Percentiles rank a stretch among this genome's conserved stretches.
Evolutionary conservation across 78 protist genomes (phyloP).

Genomic region (Dictyostelium citrinum): DNA sequence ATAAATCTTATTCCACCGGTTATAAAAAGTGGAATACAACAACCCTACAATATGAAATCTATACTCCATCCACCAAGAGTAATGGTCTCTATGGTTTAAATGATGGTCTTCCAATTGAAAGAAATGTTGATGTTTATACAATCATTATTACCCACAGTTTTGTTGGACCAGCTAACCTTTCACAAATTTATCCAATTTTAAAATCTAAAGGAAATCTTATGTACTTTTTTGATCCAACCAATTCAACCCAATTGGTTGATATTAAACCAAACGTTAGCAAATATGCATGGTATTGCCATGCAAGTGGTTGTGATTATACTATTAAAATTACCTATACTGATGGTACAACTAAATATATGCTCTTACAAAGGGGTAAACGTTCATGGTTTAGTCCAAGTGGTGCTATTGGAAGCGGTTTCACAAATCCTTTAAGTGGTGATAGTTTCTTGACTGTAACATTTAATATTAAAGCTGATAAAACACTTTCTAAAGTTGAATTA

Average conservation of each 20-base stretch:
- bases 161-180: not conserved
- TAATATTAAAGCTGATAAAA: conserved; percentile 6
- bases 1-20: not conserved
- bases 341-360: not conserved
- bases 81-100: conserved; percentile 30
- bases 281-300: conserved; percentile 14
- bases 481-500: not conserved
- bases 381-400: not conserved
- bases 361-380: conserved; percentile 8
- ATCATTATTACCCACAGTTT: not conserved
- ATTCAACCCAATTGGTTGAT: not conserved
- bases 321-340: not conserved
- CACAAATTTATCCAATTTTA: not conserved
- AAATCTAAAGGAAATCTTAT: not conserved
- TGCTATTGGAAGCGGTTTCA: not conserved
- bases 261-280: not conserved
- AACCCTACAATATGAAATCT: not conserved
- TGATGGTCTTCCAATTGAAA: not conserved
- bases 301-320: conserved; percentile 56
- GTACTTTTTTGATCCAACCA: not conserved
- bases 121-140: conserved; percentile 43
- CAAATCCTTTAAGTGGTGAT: not conserved
- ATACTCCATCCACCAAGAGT: not conserved
- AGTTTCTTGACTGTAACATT: not conserved
- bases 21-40: conserved; percentile 28